Evolutionary conservation across 2,329 filamentous ascomycete genomes (phyloP).

Genomic region (Xylariaceae sp.): DNA sequence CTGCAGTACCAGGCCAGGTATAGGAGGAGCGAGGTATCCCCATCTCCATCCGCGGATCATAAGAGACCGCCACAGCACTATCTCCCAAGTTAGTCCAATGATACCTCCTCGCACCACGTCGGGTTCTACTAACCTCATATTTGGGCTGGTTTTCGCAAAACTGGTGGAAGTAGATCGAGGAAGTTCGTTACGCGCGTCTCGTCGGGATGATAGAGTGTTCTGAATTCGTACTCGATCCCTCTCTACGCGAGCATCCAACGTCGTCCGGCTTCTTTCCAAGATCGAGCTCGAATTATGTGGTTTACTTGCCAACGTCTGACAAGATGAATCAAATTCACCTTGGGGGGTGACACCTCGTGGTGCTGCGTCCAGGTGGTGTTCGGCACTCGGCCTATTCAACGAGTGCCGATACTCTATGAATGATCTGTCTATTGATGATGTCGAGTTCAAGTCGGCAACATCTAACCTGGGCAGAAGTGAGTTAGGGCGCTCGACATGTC

Average conservation of each 20-base stretch:
- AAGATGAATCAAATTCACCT: constrained; percentile 12
- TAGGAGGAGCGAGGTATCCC: constrained; percentile 47
- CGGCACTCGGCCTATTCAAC: too few species aligned
- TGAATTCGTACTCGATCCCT: constrained; percentile 20
- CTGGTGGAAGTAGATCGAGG: constrained; percentile 18
- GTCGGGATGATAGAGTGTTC: constrained; percentile 26
- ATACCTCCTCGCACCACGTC: constrained; percentile 1
- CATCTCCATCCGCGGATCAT: constrained; percentile 52
- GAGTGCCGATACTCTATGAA: not conserved
- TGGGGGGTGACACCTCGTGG: constrained; percentile 4
- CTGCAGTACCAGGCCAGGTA: constrained; percentile 39
- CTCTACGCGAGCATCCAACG: constrained; percentile 30
- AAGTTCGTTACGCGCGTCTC: constrained; percentile 27
- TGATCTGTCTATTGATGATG: constrained; percentile 21
- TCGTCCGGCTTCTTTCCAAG: constrained; percentile 5
- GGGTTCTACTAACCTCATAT: constrained; percentile 37
- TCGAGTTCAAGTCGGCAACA: constrained; percentile 30
- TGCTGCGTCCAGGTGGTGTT: not conserved
- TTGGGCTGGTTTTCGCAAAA: constrained; percentile 22
- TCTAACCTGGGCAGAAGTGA: constrained; percentile 36
- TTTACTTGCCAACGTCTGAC: constrained; percentile 21
- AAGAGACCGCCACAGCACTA: constrained; percentile 49
- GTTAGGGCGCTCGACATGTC: constrained; percentile 31
- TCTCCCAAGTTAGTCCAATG: constrained; percentile 10
- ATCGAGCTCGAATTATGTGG: constrained; percentile 1